These are phyloP conservation scores for Trichoderma erinaceum DNA, from an alignment of 495 filamentous ascomycete species.

Conservation along the genomic window DNA sequence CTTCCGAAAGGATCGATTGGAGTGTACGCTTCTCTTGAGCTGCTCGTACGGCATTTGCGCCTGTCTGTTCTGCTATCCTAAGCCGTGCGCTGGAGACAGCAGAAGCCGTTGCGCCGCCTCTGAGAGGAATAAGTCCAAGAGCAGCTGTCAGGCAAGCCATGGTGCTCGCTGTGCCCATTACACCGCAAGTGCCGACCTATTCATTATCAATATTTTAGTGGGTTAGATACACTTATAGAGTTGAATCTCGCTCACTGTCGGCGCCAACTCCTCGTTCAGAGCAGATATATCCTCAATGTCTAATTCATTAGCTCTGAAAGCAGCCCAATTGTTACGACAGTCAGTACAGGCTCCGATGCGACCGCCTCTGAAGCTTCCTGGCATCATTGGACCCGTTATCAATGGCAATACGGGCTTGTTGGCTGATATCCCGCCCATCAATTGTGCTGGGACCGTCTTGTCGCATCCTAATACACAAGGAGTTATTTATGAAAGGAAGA, in stretches of 20 bases:
- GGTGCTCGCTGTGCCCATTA: constrained; percentile 65
- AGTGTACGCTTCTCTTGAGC: constrained; percentile 31
- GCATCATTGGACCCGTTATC: constrained; percentile 63
- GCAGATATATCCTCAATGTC: constrained; percentile 61
- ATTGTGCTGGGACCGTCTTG: constrained; percentile 61
- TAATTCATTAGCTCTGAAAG: constrained; percentile 51
- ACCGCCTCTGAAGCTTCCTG: constrained; percentile 51
- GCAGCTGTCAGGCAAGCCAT: constrained; percentile 62
- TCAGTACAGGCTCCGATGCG: constrained; percentile 63
- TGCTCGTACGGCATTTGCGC: constrained; percentile 45
- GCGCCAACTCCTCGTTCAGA: constrained; percentile 63
- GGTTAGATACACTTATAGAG: neutral
- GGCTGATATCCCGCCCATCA: constrained; percentile 65
- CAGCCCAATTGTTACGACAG: constrained; percentile 62
- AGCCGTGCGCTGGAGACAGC: constrained; percentile 60
- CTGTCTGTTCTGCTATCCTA: constrained; percentile 58
- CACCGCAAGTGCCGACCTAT: constrained; percentile 60
- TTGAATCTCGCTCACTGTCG: constrained; percentile 46
- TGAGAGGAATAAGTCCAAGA: constrained; percentile 58
- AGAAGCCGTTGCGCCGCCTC: constrained; percentile 51
- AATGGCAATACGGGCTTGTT: constrained; percentile 61
- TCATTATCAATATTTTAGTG: neutral
- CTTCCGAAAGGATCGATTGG: constrained; percentile 50
- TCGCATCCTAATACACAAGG: constrained; percentile 46
- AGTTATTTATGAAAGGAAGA: neutral